A percentile compares a stretch with the other conserved stretches of the same genome.
Evolutionary conservation across 2,329 filamentous ascomycete species (phyloP).

Genomic region (Paracamarosporium sp.): DNA sequence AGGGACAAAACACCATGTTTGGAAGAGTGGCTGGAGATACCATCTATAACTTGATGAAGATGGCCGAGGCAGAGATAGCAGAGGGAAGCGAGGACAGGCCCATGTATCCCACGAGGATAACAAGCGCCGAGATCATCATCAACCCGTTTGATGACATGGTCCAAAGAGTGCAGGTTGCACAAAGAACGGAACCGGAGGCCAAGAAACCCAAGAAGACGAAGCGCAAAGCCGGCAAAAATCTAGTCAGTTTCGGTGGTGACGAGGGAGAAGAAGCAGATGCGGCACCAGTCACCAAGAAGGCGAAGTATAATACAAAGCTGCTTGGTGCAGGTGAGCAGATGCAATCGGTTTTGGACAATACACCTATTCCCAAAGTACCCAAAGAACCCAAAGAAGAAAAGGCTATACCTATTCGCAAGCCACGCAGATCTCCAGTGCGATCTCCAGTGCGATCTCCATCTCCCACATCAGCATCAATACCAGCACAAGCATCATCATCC

Average conservation of each 20-base stretch:
- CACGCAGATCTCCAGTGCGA: conserved; percentile 29
- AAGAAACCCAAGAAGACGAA: conserved; percentile 62
- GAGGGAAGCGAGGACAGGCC: conserved; percentile 80
- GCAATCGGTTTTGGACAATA: conserved; percentile 49
- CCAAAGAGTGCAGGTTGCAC: conserved; percentile 67
- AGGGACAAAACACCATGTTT: conserved; percentile 91
- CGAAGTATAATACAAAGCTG: conserved; percentile 79
- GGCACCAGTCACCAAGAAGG: conserved; percentile 71
- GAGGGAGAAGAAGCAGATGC: conserved; percentile 64
- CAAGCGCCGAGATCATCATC: conserved; percentile 74
- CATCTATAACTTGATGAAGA: conserved; percentile 94
- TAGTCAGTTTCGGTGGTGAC: conserved; percentile 77
- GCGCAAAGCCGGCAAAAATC: conserved; percentile 75
- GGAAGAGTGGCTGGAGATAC: conserved; percentile 91
- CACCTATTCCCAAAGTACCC: conserved; percentile 25
- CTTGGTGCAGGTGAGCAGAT: conserved; percentile 57
- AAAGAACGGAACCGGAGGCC: conserved; percentile 54
- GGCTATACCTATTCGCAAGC: conserved; percentile 43
- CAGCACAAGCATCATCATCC: conserved; percentile 20
- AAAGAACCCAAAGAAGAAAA: conserved; percentile 17
- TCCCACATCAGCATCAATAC: conserved; percentile 23
- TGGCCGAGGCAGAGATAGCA: conserved; percentile 84
- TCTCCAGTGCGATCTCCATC: conserved; percentile 33
- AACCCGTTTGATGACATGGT: conserved; percentile 86
- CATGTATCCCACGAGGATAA: conserved; percentile 83